Base-by-base conservation (phyloP, 2,329 filamentous ascomycete genomes). In the Colletotrichum truncatum region DNA sequence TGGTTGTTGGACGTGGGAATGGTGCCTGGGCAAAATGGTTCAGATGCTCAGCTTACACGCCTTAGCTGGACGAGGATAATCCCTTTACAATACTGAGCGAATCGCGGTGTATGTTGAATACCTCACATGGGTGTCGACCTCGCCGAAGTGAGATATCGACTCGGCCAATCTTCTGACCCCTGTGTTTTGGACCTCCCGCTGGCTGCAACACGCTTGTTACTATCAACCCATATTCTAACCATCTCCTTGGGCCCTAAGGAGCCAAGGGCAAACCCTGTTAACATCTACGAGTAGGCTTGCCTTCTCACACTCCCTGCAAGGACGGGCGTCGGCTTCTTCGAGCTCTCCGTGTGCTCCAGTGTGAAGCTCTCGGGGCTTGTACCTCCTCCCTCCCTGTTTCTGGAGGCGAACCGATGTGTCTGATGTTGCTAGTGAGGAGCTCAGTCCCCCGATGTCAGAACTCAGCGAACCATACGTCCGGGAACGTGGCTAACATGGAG, bases 211-310 rank as follows among this genome's bases (percentile, higher is more conserved):
- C 34, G 34, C 51, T 56, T 46, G 26, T 36, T 30, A 56, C 57
- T 25, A 26, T 66, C 63, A 66, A n/a, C 63, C 28, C 49, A 66
- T 56, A 56, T 63, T 28, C 57, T 63, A 56, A 66, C 63, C 63
- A 21, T 63, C 49, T 56, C 63, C 49, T 51, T 56, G 63, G 63
- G 63, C 41, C 57, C 63, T 66, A 56, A 32, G 10, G 48, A 51
- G 36, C 28, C 63, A 55, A 56, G 63, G 63, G 26, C 59, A 63
- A 55, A 53, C 63, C 55, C 63, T 66, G 63, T 58, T 56, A 43
- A 54, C 30, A 34, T 49, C 39, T 25, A 43, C 25, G 56, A 34
- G 21, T 21, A 14, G 21, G 26, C 10, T 26, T 16, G n/a, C 30
- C 34, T 38, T 48, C 61, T 25, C 61, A 52, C 34, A 53, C 38